Evolutionary conservation across 225 moss, liverwort and hornwort genomes (phyloP).

Genomic region (Polytrichum commune): DNA sequence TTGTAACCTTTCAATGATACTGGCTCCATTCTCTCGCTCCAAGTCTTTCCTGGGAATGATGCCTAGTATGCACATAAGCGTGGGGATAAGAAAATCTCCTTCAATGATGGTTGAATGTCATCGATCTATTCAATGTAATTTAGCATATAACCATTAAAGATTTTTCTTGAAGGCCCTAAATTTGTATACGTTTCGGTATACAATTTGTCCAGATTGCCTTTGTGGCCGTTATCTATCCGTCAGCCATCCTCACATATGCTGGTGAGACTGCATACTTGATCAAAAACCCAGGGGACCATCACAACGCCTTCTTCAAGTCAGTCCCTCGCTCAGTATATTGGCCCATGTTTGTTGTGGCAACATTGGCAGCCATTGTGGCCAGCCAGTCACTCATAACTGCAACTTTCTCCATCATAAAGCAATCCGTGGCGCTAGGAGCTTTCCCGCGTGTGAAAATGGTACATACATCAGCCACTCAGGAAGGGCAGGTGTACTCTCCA

Average conservation of each 20-base stretch:
- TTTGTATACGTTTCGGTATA: too few species aligned
- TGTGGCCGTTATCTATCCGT: conserved; percentile 33
- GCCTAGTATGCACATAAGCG: too few species aligned
- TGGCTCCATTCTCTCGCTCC: too few species aligned
- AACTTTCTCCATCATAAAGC: conserved; percentile 46
- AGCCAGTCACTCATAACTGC: conserved; percentile 50
- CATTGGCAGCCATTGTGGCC: conserved; percentile 49
- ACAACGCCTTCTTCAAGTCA: conserved; percentile 37
- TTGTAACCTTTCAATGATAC: too few species aligned
- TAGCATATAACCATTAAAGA: too few species aligned
- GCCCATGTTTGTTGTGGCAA: conserved; percentile 44
- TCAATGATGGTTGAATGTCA: too few species aligned
- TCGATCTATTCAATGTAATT: too few species aligned
- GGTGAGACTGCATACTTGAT: conserved; percentile 49
- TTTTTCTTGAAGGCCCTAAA: too few species aligned
- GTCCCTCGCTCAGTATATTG: conserved; percentile 38
- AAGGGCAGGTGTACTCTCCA: conserved; percentile 43
- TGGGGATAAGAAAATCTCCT: too few species aligned
- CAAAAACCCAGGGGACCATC: conserved; percentile 22
- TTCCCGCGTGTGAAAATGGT: conserved; percentile 41
- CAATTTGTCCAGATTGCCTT: conserved; percentile 32
- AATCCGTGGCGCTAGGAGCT: conserved; percentile 40
- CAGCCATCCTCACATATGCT: conserved; percentile 31
- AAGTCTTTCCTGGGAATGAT: too few species aligned
- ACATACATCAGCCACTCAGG: conserved; percentile 33